Percentiles rank a stretch among this genome's conserved stretches.
phyloP scores from a whole-genome alignment of 805 yeast species.

The Metschnikowia continentalis region DNA sequence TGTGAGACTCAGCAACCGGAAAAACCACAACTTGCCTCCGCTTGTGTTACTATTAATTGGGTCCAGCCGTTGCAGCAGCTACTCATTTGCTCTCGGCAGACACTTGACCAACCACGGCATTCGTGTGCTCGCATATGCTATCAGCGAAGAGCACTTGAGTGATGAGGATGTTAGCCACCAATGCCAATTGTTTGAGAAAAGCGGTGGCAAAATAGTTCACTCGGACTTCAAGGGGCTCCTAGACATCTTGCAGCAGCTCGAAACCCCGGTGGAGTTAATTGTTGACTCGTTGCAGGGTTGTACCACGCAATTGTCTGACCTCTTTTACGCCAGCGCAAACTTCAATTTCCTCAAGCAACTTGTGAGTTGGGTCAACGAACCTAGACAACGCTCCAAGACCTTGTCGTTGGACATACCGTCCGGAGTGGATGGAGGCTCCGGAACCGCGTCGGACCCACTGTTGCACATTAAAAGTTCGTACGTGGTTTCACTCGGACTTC shows the following conservation, averaged over 20 bases:
- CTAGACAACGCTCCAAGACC: conserved; percentile 37
- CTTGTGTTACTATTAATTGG: conserved; percentile 67
- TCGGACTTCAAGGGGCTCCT: conserved; percentile 33
- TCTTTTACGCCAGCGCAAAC: conserved; percentile 39
- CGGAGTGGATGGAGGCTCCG: conserved; percentile 82
- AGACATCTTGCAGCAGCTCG: conserved; percentile 43
- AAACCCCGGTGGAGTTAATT: conserved; percentile 74
- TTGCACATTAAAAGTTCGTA: conserved; percentile 46
- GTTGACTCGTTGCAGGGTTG: conserved; percentile 84
- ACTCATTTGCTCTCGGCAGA: conserved; percentile 76
- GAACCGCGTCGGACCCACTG: conserved; percentile 36
- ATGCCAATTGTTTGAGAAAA: conserved; percentile 48
- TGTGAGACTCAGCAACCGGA: conserved; percentile 51
- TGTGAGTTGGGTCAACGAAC: conserved; percentile 64
- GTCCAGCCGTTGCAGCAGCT: conserved; percentile 68
- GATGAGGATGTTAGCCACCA: conserved; percentile 48
- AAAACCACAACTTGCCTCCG: conserved; percentile 76
- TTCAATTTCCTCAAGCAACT: conserved; percentile 38
- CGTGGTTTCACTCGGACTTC: conserved; percentile 70
- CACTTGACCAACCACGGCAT: conserved; percentile 72
- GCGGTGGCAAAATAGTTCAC: conserved; percentile 61
- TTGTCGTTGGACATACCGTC: conserved; percentile 78
- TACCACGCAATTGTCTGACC: conserved; percentile 63
- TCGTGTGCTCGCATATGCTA: conserved; percentile 54
- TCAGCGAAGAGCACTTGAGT: conserved; percentile 28